Conservation (phyloP, 805 yeast genomes). For the Ogataea minuta region DNA sequence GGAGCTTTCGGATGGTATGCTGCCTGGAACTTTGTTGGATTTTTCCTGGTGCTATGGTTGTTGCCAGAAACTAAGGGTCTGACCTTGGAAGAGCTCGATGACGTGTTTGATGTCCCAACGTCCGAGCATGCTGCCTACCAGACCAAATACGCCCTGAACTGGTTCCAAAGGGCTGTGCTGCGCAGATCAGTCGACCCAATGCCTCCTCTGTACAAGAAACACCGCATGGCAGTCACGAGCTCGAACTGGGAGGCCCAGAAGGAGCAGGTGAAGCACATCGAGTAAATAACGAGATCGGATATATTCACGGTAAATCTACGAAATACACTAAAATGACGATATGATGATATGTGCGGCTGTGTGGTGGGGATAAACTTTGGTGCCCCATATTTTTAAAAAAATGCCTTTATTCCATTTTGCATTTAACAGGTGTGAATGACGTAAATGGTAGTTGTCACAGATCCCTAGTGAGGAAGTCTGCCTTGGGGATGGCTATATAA, state of each 20-base stretch:
- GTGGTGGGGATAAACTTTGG: slow-evolving; percentile 5
- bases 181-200: slow-evolving; percentile 47
- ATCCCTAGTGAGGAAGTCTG: neutral
- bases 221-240: slow-evolving; percentile 59
- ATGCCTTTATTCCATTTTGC: slow-evolving; percentile 6
- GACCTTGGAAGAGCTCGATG: slow-evolving; percentile 75
- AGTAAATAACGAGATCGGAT: slow-evolving; percentile 24
- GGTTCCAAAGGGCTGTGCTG: slow-evolving; percentile 45
- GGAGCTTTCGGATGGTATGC: slow-evolving; percentile 92
- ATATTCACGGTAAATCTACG: neutral
- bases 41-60: slow-evolving; percentile 67
- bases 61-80: slow-evolving; percentile 71
- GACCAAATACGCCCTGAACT: slow-evolving; percentile 38
- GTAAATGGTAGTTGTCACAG: slow-evolving; percentile 3
- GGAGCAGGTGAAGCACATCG: slow-evolving; percentile 49
- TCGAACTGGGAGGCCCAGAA: slow-evolving; percentile 62
- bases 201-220: slow-evolving; percentile 56
- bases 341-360: slow-evolving; percentile 5
- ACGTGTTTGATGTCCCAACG: slow-evolving; percentile 61
- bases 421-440: slow-evolving; percentile 6
- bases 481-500: slow-evolving; percentile 4
- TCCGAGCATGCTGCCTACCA: slow-evolving; percentile 53
- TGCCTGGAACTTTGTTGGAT: slow-evolving; percentile 74
- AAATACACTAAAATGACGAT: too few species aligned
- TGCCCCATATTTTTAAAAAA: too few species aligned